Base-by-base conservation (phyloP, 2,329 filamentous ascomycete species). In the Epicoccum nigrum region DNA sequence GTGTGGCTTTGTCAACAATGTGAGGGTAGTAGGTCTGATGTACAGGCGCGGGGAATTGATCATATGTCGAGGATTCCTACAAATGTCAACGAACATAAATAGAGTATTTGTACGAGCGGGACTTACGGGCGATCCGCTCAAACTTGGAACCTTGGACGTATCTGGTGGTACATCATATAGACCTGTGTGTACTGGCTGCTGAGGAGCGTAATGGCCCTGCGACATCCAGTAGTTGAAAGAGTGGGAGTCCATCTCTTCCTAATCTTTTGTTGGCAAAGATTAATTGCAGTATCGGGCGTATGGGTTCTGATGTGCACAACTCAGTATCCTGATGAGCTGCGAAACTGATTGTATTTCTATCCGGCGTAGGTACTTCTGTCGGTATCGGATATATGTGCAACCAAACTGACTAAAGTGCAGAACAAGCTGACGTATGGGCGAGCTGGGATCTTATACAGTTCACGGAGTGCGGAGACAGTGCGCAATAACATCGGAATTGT, bases 61-160 rank as follows among this genome's bases (percentile, higher is more conserved):
- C 71, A 39, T 71, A 73, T 46, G 69, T 72, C 39, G 69, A 69
- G 9, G 71, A 73, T 33, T 67, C 67, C 71, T 68, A 50, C 16
- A 7, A 3, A 23, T 3, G n/a, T 52, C 16, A 52, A n/a, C 6
- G 19, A 21, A 13, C 12, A 12, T 11, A 6, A n/a, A 15, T 0
- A 5, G 6, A 1, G 2, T 1, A 8, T 11, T 6, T 25, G 5
- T 32, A 9, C 9, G 20, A 13, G 23, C 12, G 8, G 20, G 17
- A 63, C 70, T 60, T 60, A 75, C 72, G 12, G 72, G 72, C 37
- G 72, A 75, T 27, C 65, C 70, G 45, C 65, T 73, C 27, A 74
- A 59, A 50, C 72, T 75, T 3, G 72, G 68, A 17, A 73, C 67
- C 57, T 71, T 72, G 16, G 69, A 62, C 6, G 72, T 60, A 45